Base-by-base conservation (phyloP, 768 basidiomycete genomes). In the Trametes elegans region DNA sequence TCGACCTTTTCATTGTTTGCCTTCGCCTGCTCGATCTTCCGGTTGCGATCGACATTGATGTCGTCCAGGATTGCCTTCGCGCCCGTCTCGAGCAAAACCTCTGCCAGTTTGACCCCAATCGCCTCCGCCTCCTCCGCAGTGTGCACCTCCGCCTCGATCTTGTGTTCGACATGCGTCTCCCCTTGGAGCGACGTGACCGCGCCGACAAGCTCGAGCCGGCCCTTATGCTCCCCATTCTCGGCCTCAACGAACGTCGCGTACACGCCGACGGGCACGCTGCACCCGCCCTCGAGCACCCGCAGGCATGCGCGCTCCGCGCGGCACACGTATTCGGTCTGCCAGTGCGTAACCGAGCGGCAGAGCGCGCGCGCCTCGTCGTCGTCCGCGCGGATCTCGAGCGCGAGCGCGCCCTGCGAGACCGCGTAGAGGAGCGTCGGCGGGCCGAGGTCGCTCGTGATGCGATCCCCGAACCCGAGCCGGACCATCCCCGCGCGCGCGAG, bases 201-300 rank as follows among this genome's bases (percentile, higher is more conserved):
- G 0, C 88, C 91, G 4, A 84, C 84, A 44, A 98, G 70, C 48
- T 75, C 79, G 55, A 99, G 71, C 35, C 63, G 43, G 5, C 52
- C 64, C 26, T 38, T 45, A 31, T 53, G 47, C 53, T 31, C 55
- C 16, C 66, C 73, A 0, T 70, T 75, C 23, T 66, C 73, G 42
- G 54, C 57, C 36, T 66, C 66, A 10, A 71, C 69, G 4, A 88
- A 69, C 41, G 68, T 71, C 26, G 83, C 85, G 46, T 77, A 74
- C 26, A 92, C 86, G 3, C 95, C 96, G 14, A 99, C 94, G 3
- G 96, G 96, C 0, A 99, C 95, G 58, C 91, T 94, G 73, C 97
- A 99, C 23, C 97, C 97, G 26, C 97, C 97, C 71, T 98, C 97
- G 48, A 98, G 76, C 21, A 87, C 85, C n/a, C 87, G 78, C 59